Evolutionary conservation across 2,329 filamentous ascomycete genomes (phyloP).

Genomic region (Annulohypoxylon truncatum): DNA sequence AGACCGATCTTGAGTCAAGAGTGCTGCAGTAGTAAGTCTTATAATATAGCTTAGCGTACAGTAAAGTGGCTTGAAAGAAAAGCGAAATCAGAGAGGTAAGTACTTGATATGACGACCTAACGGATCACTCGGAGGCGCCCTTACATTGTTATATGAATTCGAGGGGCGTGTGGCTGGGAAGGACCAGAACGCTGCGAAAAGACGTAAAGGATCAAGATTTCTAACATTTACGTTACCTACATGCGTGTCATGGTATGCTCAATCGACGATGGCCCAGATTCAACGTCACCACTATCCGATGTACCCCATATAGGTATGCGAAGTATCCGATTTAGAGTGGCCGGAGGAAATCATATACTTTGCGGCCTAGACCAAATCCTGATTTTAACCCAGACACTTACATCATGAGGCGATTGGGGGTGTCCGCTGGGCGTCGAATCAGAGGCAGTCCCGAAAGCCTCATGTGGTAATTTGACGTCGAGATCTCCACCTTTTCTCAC

Average conservation of each 20-base stretch:
- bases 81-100: neutral
- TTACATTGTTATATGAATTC: slow-evolving; percentile 32
- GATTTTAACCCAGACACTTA: slow-evolving; percentile 33
- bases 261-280: slow-evolving; percentile 36
- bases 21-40: neutral
- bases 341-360: slow-evolving; percentile 12
- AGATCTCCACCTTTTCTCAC: slow-evolving; percentile 17
- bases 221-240: slow-evolving; percentile 13
- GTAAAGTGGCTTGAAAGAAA: neutral
- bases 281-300: slow-evolving; percentile 34
- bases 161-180: slow-evolving; percentile 14
- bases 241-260: neutral
- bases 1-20: neutral
- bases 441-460: slow-evolving; percentile 27
- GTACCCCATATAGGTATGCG: slow-evolving; percentile 6
- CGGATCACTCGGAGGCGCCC: neutral
- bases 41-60: neutral
- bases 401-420: slow-evolving; percentile 34
- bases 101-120: neutral
- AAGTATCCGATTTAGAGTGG: neutral
- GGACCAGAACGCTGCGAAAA: neutral
- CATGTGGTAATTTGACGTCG: slow-evolving; percentile 38
- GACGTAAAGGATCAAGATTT: slow-evolving; percentile 23
- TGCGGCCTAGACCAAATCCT: slow-evolving; percentile 24
- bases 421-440: slow-evolving; percentile 25